These are phyloP conservation scores for Termitomyces eurrhizus DNA, from an alignment of 768 basidiomycete species.

Conservation along the genomic window DNA sequence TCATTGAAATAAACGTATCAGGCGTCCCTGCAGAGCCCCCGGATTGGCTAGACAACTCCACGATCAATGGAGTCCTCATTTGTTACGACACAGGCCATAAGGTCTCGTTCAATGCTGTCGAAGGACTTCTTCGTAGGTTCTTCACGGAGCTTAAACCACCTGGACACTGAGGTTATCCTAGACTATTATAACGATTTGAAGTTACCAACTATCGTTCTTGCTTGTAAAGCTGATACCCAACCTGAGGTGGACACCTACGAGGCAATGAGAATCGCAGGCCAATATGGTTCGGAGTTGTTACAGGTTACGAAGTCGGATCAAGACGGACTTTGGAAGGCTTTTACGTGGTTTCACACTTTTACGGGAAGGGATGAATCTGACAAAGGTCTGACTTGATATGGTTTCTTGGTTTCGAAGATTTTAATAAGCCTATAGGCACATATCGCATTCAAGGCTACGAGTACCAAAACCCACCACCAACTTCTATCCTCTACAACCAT, in stretches of 20 bases:
- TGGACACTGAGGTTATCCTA: conserved; percentile 24
- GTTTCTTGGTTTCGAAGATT: not conserved
- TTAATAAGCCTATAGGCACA: conserved; percentile 15
- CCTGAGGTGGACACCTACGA: conserved; percentile 53
- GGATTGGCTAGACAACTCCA: conserved; percentile 46
- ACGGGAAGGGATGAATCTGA: conserved; percentile 54
- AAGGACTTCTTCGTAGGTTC: conserved; percentile 67
- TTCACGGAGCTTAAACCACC: not conserved
- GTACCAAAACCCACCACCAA: conserved; percentile 72
- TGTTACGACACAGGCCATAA: conserved; percentile 76
- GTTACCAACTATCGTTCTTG: conserved; percentile 70
- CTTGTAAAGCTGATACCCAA: conserved; percentile 80
- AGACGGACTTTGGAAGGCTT: conserved; percentile 66
- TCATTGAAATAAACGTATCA: conserved; percentile 53
- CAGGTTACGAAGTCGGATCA: conserved; percentile 61
- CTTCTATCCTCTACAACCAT: conserved; percentile 47
- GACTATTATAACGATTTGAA: conserved; percentile 55
- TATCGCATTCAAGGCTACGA: conserved; percentile 26
- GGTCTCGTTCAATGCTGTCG: conserved; percentile 62
- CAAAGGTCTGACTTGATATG: conserved; percentile 31
- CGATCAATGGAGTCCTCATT: conserved; percentile 74
- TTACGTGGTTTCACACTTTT: conserved; percentile 70
- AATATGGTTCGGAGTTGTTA: conserved; percentile 74
- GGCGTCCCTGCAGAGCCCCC: conserved; percentile 5
- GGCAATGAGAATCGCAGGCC: conserved; percentile 45